Base-by-base conservation (phyloP, 2,329 filamentous ascomycete genomes). In the Fusarium temperatum region DNA sequence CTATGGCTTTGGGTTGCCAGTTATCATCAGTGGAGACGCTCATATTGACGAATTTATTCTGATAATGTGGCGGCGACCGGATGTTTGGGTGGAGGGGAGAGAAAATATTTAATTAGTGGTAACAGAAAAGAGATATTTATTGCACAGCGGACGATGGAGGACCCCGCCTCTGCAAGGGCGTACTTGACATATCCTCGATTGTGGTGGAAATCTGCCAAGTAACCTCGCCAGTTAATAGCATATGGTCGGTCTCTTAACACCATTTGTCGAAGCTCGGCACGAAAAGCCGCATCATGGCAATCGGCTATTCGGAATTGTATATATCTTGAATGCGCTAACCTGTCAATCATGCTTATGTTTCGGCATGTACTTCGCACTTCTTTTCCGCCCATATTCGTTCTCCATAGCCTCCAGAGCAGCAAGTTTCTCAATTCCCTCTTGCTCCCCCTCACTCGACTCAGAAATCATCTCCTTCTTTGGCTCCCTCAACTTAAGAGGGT, bases 1-100 rank as follows among this genome's bases (percentile, higher is more conserved):
- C 68, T 4, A 84, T 76, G 53, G 78, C 83, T 73, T 79, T 79
- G 3, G 81, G 81, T 9, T 66, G 74, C 80, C 80, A 81, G 10
- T 42, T 32, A 4, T 54, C 4, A 17, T 67, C 55, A 9, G 14
- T 20, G 8, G n/a, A 9, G 7, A 2, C 3, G 5, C 9, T 44
- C 62, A 58, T 54, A 3, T 20, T 47, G 0, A 1, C 18, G 0
- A 9, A 5, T 13, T n/a, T 5, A 2, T 7, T 22, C 5, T 26
- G 30, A 2, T 2, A 0, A 15, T 36, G 12, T 26, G 24, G 24
- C 24, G 24, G 24, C 24, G 24, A 26, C 24, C 24, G 24, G 0
- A 15, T 36, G 12, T 30, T 9, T 15, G 14, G 7, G 7, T 35
- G 24, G 24, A 26, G 24, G 24, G 24, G 32, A 15, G 32, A 8